These are phyloP conservation scores for Berberis thunbergii DNA, from an alignment of 164 flowering plant species.

Conservation along the genomic window DNA sequence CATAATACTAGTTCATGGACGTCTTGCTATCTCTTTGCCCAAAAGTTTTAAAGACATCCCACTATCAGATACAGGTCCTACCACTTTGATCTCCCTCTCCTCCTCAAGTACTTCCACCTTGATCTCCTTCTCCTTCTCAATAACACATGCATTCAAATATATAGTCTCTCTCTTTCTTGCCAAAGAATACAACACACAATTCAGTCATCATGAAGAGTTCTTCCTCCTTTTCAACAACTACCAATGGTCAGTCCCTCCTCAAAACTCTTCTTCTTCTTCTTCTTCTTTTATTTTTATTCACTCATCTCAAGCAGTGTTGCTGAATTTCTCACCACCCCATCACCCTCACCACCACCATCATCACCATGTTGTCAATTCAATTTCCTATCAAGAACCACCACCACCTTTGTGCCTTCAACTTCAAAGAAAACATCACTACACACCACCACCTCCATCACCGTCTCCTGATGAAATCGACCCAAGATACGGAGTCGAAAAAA, in stretches of 20 bases:
- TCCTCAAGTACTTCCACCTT: no score
- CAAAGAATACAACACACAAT: no score
- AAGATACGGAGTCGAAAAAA: constrained; percentile 69
- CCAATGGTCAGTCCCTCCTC: neutral
- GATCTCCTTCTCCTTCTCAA: neutral
- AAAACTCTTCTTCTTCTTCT: constrained; percentile 1
- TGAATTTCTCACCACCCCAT: constrained; percentile 6
- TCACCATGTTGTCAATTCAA: constrained; percentile 6
- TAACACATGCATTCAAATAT: neutral
- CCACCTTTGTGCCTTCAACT: constrained; percentile 26
- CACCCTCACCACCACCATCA: constrained; percentile 6
- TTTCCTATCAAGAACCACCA: constrained; percentile 6
- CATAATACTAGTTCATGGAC: no score
- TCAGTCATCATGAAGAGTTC: constrained; percentile 3
- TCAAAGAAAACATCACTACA: constrained; percentile 19
- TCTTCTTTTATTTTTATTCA: constrained; percentile 4
- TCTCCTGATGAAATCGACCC: constrained; percentile 52
- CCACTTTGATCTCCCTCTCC: no score
- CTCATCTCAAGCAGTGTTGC: constrained; percentile 3
- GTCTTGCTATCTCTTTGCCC: no score
- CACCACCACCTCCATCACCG: constrained; percentile 19
- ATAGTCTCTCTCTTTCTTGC: no score
- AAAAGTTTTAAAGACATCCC: no score
- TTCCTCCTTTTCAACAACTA: constrained; percentile 6
- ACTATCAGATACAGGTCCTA: no score